Conservation (phyloP, 2,329 filamentous ascomycete genomes). For the Magnaporthiopsis rhizophila region DNA sequence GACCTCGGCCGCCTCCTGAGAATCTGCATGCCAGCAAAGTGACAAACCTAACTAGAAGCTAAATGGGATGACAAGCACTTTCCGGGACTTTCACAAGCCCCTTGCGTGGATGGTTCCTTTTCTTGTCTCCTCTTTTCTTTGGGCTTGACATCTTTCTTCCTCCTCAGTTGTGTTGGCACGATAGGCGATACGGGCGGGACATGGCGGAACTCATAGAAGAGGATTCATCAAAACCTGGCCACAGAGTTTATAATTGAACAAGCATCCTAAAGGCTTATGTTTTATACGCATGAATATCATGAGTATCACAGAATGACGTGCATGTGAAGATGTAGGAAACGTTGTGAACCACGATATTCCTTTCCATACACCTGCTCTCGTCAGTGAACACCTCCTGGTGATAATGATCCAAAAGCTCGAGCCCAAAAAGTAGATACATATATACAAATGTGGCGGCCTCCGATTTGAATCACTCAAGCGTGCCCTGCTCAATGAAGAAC, state of each 20-base stretch:
- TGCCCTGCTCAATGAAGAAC: constrained; percentile 30
- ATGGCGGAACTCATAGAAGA: background rate
- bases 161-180: background rate
- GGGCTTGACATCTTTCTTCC: background rate
- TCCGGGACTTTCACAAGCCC: background rate
- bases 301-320: too few species aligned
- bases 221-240: background rate
- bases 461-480: background rate
- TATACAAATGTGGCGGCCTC: background rate
- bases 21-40: background rate
- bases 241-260: background rate
- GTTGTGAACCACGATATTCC: too few species aligned
- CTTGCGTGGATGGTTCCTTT: background rate
- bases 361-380: too few species aligned
- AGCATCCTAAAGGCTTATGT: too few species aligned
- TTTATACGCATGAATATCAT: too few species aligned
- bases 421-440: background rate
- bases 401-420: background rate
- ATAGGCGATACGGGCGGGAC: background rate
- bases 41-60: background rate
- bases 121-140: background rate
- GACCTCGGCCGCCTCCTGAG: background rate
- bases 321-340: too few species aligned
- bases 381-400: too few species aligned
- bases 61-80: background rate